A percentile compares a stretch with the other conserved stretches of the same genome.
Conservation (phyloP, 1,139 yeast genomes). For the Pichiaceae sp. region DNA sequence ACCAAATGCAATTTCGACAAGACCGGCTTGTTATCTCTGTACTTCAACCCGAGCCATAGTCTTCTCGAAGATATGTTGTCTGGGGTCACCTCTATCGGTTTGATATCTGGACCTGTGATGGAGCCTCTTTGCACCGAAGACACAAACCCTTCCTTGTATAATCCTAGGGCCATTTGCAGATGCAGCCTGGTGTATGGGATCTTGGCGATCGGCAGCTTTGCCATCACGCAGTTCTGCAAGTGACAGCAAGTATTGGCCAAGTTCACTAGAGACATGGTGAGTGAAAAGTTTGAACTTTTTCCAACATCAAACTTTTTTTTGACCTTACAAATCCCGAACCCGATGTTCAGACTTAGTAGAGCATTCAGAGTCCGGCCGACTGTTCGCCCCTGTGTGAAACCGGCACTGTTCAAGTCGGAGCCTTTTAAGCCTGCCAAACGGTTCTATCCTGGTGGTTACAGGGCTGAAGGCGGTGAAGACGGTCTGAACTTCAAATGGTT, state of each 20-base stretch:
- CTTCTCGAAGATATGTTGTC: conserved; percentile 83
- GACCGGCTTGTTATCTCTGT: conserved; percentile 74
- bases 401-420: no score
- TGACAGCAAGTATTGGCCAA: conserved; percentile 85
- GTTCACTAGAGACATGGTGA: conserved; percentile 70
- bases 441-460: neutral
- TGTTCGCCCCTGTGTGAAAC: no score
- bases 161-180: conserved; percentile 72
- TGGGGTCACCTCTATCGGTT: conserved; percentile 72
- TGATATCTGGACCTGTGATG: conserved; percentile 76
- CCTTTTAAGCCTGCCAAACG: no score
- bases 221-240: conserved; percentile 78
- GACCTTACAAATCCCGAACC: neutral
- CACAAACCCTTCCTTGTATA: conserved; percentile 86
- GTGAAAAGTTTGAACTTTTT: neutral
- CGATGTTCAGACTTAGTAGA: no score
- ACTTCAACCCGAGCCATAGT: conserved; percentile 87
- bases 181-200: conserved; percentile 82
- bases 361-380: no score
- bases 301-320: neutral
- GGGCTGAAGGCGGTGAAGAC: neutral
- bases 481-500: conserved; percentile 15
- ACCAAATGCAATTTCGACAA: conserved; percentile 64
- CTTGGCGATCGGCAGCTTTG: conserved; percentile 64
- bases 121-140: conserved; percentile 83